phyloP scores from a whole-genome alignment of 345 rosid species.

The Eucalyptus erythrocorys region DNA sequence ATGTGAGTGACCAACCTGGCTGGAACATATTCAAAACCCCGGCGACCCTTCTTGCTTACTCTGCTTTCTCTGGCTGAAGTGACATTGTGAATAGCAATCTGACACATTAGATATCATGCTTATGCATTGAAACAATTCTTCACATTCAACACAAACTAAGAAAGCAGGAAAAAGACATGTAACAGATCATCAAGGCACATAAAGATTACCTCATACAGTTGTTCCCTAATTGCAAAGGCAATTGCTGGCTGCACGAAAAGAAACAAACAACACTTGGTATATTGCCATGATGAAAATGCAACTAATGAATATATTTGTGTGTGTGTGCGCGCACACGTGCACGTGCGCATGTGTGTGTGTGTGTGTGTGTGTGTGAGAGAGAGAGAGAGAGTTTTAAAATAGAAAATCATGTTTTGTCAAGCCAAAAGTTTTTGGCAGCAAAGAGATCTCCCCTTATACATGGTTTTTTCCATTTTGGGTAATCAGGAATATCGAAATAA shows the following conservation, averaged over 20 bases:
- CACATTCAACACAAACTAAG: background rate
- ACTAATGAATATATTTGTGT: background rate
- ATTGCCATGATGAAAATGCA: background rate
- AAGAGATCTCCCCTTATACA: background rate
- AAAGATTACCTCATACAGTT: constrained; percentile 71
- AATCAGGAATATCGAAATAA: background rate
- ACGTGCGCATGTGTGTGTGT: accelerated
- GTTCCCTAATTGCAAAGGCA: constrained; percentile 93
- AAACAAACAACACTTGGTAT: background rate
- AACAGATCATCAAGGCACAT: background rate
- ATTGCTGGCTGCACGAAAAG: constrained; percentile 67
- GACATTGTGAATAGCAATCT: constrained; percentile 85
- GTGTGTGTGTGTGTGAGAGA: background rate
- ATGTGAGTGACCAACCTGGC: constrained; percentile 32
- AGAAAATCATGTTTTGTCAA: background rate
- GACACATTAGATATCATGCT: background rate
- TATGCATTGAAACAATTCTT: background rate
- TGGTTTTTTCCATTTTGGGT: background rate
- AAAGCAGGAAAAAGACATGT: background rate
- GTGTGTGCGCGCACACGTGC: no score
- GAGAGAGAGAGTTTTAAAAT: background rate
- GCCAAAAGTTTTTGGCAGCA: background rate
- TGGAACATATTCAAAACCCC: constrained; percentile 58
- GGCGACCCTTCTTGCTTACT: constrained; percentile 79
- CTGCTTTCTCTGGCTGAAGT: constrained; percentile 84